Evolutionary conservation across 129 eudicot species (phyloP), one percentile per base, ranked within the genome.

Genomic region (Rutidosis leptorrhynchoides): DNA sequence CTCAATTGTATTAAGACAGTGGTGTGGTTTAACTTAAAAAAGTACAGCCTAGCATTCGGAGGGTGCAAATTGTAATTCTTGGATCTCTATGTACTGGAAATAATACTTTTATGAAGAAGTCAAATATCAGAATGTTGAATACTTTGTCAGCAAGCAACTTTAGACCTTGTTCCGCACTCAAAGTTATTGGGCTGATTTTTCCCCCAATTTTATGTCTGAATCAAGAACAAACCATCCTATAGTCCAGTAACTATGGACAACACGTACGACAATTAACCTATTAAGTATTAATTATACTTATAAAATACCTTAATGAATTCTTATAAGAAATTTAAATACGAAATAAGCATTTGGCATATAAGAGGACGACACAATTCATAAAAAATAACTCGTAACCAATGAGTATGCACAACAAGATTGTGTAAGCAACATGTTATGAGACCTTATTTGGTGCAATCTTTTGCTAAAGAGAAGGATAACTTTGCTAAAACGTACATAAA

Each of bases 141-240:
- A 55, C 35, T 33, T 33, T 32, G 16, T 54, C 17, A 10, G 33
- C n/a, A 25, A 8, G 33, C 70, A 73, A 73, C 77, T 53, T 73
- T 37, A 73, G 65, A 55, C 71, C 46, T 27, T 33, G 26, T 43
- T 45, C 65, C 35, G 57, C 33, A 10, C 73, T 65, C 74, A 48
- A 74, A 74, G 43, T 58, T 67, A 9, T 35, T 67, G 66, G 49
- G 73, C 73, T 23, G 11, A 58, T 45, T 61, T 32, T 67, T 74
- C 79, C 79, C 74, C 67, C 74, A 68, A 58, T 24, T 30, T 74
- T 74, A 14, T 46, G 62, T 24, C 65, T 23, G n/a, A 28, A 74
- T 42, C 49, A 64, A 40, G 28, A 61, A 74, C 67, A 46, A 74
- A 57, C 66, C 26, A 73, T 56, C 55, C 55, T 4, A 0, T 40